Percentiles rank a stretch among this genome's conserved stretches.
Conservation (phyloP, 129 eudicot species). For the sunflower (Helianthus annuus) region DNA sequence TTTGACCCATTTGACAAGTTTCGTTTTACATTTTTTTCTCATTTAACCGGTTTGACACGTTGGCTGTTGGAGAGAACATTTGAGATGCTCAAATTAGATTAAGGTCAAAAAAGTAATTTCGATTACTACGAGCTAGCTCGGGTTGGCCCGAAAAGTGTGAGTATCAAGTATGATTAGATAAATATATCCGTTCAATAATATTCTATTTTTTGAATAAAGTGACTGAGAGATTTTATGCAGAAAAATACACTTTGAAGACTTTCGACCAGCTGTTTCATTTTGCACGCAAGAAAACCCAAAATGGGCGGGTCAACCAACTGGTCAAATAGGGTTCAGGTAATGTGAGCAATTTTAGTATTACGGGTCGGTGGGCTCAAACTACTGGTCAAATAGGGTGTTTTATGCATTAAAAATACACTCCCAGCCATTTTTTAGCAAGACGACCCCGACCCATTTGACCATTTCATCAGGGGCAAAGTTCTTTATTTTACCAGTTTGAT, state of each 20-base stretch:
- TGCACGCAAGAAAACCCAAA: background rate
- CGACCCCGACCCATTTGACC: background rate
- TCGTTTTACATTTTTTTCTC: background rate
- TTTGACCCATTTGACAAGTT: background rate
- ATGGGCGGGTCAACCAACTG: background rate
- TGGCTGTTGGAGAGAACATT: background rate
- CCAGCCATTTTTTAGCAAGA: background rate
- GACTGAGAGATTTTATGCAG: background rate
- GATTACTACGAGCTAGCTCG: background rate
- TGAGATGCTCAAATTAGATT: background rate
- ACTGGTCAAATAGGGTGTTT: background rate
- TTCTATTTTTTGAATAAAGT: background rate
- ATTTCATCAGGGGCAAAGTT: background rate
- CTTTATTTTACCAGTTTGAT: background rate
- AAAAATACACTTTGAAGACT: background rate
- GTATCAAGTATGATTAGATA: background rate
- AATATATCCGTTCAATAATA: background rate
- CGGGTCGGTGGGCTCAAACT: background rate
- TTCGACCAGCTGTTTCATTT: background rate
- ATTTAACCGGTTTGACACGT: background rate
- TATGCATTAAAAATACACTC: conserved; percentile 1
- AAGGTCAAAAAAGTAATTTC: background rate
- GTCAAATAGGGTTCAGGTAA: background rate
- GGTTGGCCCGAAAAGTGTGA: background rate
- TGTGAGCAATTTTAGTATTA: background rate